phyloP scores from a whole-genome alignment of 2,329 filamentous ascomycete species.

The Alternaria arbusti region DNA sequence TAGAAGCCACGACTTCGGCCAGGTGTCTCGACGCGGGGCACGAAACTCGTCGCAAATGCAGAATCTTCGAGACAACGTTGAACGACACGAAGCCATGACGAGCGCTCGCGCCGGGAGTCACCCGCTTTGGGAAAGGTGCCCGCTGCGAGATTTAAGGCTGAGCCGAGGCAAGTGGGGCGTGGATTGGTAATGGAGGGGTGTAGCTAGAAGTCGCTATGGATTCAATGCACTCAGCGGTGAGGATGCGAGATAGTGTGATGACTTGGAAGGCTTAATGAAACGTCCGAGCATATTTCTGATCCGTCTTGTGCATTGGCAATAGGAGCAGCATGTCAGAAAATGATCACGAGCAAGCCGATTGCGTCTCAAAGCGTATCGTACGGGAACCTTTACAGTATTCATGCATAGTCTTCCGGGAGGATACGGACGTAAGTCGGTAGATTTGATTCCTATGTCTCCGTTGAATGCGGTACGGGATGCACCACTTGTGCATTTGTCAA shows the following conservation, averaged over 20 bases:
- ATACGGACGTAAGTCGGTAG: background rate
- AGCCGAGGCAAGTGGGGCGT: constrained; percentile 37
- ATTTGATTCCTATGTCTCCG: background rate
- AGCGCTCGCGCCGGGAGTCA: constrained; percentile 18
- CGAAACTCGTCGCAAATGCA: constrained; percentile 8
- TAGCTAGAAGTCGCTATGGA: background rate
- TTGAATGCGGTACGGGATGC: background rate
- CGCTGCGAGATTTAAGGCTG: constrained; percentile 15
- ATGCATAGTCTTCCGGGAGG: background rate
- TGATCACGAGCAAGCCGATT: background rate
- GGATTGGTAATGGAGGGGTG: constrained; percentile 23
- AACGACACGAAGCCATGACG: constrained; percentile 23
- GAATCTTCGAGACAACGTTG: constrained; percentile 9
- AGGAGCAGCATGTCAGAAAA: background rate
- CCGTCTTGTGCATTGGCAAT: background rate
- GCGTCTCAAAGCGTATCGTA: background rate
- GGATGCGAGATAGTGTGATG: background rate
- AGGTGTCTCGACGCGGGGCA: constrained; percentile 1
- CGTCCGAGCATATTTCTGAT: background rate
- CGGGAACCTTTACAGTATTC: background rate
- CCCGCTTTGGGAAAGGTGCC: constrained; percentile 21
- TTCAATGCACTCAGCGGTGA: background rate
- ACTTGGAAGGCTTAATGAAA: background rate
- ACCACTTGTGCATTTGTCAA: background rate
- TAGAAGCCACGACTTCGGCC: constrained; percentile 1